Evolutionary conservation across 495 filamentous ascomycete species (phyloP).

Genomic region (Lentithecium fluviatile): DNA sequence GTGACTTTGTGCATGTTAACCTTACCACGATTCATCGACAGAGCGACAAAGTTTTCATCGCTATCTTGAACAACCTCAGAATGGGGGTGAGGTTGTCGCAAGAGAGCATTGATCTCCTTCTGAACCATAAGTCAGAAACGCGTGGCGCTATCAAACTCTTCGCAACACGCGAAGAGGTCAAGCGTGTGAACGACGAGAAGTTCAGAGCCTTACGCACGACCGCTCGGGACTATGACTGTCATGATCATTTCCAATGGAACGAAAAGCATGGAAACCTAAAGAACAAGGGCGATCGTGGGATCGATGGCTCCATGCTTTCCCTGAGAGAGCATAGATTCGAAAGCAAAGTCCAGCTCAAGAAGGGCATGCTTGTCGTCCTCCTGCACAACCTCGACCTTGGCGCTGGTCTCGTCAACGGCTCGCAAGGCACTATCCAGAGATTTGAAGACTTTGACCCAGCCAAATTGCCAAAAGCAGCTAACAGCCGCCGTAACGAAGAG

Average conservation of each 20-base stretch:
- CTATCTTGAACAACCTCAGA: conserved; percentile 53
- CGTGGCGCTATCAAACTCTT: conserved; percentile 51
- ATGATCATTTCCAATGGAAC: conserved; percentile 37
- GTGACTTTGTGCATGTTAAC: conserved; percentile 41
- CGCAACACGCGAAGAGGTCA: conserved; percentile 41
- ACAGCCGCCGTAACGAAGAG: conserved; percentile 8
- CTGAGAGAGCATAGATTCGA: conserved; percentile 38
- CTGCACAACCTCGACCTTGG: conserved; percentile 46
- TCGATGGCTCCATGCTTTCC: conserved; percentile 16
- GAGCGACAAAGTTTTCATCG: conserved; percentile 50
- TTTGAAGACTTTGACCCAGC: conserved; percentile 39
- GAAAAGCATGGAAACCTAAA: conserved; percentile 21
- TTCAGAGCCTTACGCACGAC: conserved; percentile 36
- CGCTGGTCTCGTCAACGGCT: conserved; percentile 51
- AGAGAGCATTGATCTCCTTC: conserved; percentile 47
- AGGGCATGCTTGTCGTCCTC: conserved; percentile 49
- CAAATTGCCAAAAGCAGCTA: conserved; percentile 15
- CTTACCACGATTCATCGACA: conserved; percentile 56
- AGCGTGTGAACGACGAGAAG: conserved; percentile 26
- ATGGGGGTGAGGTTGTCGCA: conserved; percentile 44
- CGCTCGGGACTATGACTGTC: conserved; percentile 21
- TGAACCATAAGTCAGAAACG: conserved; percentile 48
- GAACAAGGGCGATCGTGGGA: conserved; percentile 26
- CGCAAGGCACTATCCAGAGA: conserved; percentile 49
- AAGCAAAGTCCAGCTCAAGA: conserved; percentile 42